Evolutionary conservation across 2,329 filamentous ascomycete species (phyloP), one percentile per base, ranked within the genome.

Genomic region (Aspergillus jensenii): DNA sequence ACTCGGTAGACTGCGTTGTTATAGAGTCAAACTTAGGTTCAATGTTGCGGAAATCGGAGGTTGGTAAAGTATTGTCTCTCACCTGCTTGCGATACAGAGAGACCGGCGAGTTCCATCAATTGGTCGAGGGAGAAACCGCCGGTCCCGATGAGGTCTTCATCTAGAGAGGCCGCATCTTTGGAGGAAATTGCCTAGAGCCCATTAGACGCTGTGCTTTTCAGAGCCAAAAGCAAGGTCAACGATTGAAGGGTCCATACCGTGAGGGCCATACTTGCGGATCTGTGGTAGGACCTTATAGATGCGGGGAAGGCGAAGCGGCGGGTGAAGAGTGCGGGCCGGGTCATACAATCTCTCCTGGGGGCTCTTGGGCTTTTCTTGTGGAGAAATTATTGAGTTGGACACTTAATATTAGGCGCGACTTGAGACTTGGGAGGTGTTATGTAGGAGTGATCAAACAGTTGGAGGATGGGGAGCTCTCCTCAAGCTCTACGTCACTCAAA

Each of bases 41-140:
- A 21, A n/a, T 27, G 3, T 44, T 17, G 12, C 6, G 25, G 19
- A 46, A 4, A 3, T 25, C 27, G 27, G 6, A 27, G 23, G 33
- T 11, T n/a, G 15, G 21, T 23, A 25, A 25, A 25, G 11, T 25
- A 27, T 45, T 19, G 12, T 12, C 35, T 37, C 17, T 58, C 71
- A 93, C 91, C 87, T 51, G 90, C 92, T 81, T 98, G 92, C 12
- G 93, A 93, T 25, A 98, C 92, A 1, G 92, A 93, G 0, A 99
- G 82, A 0, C 95, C 95, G 44, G 95, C 95, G 7, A 99, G 80
- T 73, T 98, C 95, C 95, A 99, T 98, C 49, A 99, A 81, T 76
- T 99, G 95, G 71, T 98, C 95, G 55, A 99, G 84, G 11, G 91
- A 96, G 77, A 96, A 99, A 8, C 90, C 92, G 40, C 86, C 85